Conservation (phyloP, 805 yeast species). For the Myxozyma mucilagina region DNA sequence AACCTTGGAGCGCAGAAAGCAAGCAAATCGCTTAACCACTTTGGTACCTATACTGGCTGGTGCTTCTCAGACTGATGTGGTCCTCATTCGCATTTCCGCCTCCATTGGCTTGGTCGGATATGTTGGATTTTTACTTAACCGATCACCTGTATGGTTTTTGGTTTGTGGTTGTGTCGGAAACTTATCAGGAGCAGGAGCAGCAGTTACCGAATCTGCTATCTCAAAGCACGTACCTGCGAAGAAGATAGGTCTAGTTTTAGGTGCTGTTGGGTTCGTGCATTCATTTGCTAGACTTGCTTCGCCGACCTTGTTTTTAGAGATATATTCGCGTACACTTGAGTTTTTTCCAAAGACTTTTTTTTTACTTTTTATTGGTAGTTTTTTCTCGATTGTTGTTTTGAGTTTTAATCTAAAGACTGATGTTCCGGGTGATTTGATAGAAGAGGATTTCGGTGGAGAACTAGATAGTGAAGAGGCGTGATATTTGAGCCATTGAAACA, state of each 20-base stretch:
- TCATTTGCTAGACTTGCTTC: slow-evolving; percentile 21
- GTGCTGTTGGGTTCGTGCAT: slow-evolving; percentile 25
- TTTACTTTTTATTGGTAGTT: background rate
- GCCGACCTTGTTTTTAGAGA: slow-evolving; percentile 15
- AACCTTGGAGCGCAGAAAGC: slow-evolving; percentile 4
- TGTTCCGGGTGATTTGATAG: slow-evolving; percentile 22
- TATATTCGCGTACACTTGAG: slow-evolving; percentile 13
- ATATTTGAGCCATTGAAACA: background rate
- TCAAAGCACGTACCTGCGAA: slow-evolving; percentile 26
- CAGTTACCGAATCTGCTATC: slow-evolving; percentile 17
- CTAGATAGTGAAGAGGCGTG: slow-evolving; percentile 4
- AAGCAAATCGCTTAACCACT: background rate
- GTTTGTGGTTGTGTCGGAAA: slow-evolving; percentile 18
- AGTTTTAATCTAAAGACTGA: slow-evolving; percentile 1
- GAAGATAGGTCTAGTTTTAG: slow-evolving; percentile 23
- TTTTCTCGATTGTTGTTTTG: background rate
- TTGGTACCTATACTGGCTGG: slow-evolving; percentile 11
- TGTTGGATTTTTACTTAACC: slow-evolving; percentile 10
- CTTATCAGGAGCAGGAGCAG: slow-evolving; percentile 19
- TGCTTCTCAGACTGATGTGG: slow-evolving; percentile 12
- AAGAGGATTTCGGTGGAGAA: slow-evolving; percentile 15
- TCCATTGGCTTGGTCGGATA: slow-evolving; percentile 13
- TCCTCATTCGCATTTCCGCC: slow-evolving; percentile 15
- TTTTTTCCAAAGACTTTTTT: slow-evolving; percentile 21
- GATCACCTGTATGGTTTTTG: slow-evolving; percentile 10